phyloP scores from a whole-genome alignment of 2,329 filamentous ascomycete species.

The Acephala macrosclerotiorum region DNA sequence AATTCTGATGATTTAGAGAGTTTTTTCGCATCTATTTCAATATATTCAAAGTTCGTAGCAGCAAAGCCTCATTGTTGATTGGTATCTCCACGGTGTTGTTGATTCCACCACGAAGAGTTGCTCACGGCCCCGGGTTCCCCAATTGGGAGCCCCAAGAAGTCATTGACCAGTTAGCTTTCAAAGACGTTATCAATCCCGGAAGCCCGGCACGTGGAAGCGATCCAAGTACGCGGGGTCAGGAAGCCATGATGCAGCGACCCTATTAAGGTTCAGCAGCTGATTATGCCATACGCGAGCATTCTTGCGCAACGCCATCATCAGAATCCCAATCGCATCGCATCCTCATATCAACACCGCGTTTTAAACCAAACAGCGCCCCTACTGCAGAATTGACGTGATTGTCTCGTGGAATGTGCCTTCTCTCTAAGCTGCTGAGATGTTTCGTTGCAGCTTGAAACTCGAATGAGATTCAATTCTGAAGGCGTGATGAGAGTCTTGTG shows the following conservation, averaged over 20 bases:
- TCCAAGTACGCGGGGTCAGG: background rate
- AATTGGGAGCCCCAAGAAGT: background rate
- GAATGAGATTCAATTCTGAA: background rate
- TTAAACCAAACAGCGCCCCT: background rate
- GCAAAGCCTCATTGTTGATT: too few species aligned
- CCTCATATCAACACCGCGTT: background rate
- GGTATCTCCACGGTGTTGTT: too few species aligned
- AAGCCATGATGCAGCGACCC: background rate
- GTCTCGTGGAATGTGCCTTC: background rate
- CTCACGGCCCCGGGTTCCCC: background rate
- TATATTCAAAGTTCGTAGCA: too few species aligned
- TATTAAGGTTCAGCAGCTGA: background rate
- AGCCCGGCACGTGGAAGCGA: background rate
- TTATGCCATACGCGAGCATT: constrained; percentile 12
- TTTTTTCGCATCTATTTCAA: too few species aligned
- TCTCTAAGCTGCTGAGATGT: too few species aligned
- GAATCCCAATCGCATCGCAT: background rate
- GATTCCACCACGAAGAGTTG: too few species aligned
- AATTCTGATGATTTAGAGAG: too few species aligned
- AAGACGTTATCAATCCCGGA: too few species aligned
- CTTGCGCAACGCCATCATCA: constrained; percentile 7
- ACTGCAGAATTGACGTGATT: background rate
- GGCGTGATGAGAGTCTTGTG: background rate
- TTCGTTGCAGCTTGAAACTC: background rate
- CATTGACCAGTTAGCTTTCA: background rate